Evolutionary conservation across 2,329 filamentous ascomycete genomes (phyloP), one percentile per base, ranked within the genome.

Genomic region (Elsinoe perseae): DNA sequence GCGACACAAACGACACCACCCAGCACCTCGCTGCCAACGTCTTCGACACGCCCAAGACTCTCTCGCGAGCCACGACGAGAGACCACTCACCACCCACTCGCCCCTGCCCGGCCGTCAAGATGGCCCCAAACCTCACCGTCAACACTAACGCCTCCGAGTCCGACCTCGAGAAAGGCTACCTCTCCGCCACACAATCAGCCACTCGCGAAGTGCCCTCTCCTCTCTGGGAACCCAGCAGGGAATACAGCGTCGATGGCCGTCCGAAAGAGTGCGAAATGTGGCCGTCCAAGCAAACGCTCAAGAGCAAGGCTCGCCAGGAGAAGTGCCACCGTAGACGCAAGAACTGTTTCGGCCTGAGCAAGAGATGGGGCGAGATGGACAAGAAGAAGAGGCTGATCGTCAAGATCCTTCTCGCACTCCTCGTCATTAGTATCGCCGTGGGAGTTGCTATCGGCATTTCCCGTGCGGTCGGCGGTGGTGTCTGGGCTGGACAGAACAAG

Each of bases 231-330:
- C 56, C 54, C 20, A 46, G 54, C 5, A 36, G 48, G 14, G 36
- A 46, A 40, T 57, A 28, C 42, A 57, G 59, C 59, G 34, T 52
- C 27, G 55, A 59, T 14, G 70, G 67, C 54, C 64, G 69, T 54
- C 69, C 69, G 61, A 75, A 75, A 64, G 75, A 77, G 59, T 77
- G 74, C 70, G 73, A 70, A 61, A 77, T 77, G 74, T 78, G 75
- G 75, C 75, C 75, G 6, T 73, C 73, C 40, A 71, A 71, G 61
- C 70, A 75, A 64, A 74, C 74, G 28, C 69, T 77, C 57, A 67
- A 72, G 62, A 70, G 74, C 61, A 61, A 64, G 50, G 65, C 64
- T 23, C 65, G 32, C 27, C 61, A 61, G 61, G 59, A 62, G 59
- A 61, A 64, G 58, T 58, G 60, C 5, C 58, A 62, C n/a, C 53